These are phyloP conservation scores for Chaetomium sp. DNA, from an alignment of 2,329 filamentous ascomycete species.

Conservation along the genomic window DNA sequence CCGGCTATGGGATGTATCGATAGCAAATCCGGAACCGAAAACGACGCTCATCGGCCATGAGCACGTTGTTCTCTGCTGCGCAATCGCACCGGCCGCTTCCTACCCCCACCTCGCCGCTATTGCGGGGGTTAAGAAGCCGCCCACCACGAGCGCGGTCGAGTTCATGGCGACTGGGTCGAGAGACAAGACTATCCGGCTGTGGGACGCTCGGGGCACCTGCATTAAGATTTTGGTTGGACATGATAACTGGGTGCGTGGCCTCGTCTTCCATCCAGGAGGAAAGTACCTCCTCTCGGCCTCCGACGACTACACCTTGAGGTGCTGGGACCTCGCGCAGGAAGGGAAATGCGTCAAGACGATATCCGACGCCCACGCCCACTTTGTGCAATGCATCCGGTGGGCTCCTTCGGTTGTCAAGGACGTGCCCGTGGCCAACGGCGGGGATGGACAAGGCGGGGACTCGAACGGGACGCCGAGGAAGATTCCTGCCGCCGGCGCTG, in stretches of 20 bases:
- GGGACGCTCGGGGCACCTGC: conserved; percentile 81
- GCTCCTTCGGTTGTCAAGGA: conserved; percentile 75
- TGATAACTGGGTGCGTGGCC: conserved; percentile 87
- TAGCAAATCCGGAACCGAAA: conserved; percentile 69
- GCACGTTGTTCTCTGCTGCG: conserved; percentile 82
- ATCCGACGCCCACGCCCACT: conserved; percentile 76
- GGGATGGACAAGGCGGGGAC: conserved; percentile 48
- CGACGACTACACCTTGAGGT: conserved; percentile 89
- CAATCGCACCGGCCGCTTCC: conserved; percentile 76
- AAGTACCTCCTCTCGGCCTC: conserved; percentile 84
- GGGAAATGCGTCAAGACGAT: conserved; percentile 86
- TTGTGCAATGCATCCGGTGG: conserved; percentile 86
- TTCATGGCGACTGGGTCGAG: conserved; percentile 87
- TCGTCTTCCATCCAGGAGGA: conserved; percentile 89
- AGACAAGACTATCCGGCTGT: conserved; percentile 88
- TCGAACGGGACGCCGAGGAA: conserved; percentile 50
- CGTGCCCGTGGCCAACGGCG: conserved; percentile 43
- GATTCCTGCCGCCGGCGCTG: conserved; percentile 45
- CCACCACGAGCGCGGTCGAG: conserved; percentile 74
- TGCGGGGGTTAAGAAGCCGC: conserved; percentile 81
- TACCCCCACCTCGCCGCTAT: conserved; percentile 77
- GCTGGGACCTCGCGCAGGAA: conserved; percentile 91
- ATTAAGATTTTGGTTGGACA: conserved; percentile 85
- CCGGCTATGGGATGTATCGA: conserved; percentile 80
- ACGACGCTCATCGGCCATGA: conserved; percentile 84